Conservation (phyloP, 2,329 filamentous ascomycete species). For the Xylariaceae sp. region DNA sequence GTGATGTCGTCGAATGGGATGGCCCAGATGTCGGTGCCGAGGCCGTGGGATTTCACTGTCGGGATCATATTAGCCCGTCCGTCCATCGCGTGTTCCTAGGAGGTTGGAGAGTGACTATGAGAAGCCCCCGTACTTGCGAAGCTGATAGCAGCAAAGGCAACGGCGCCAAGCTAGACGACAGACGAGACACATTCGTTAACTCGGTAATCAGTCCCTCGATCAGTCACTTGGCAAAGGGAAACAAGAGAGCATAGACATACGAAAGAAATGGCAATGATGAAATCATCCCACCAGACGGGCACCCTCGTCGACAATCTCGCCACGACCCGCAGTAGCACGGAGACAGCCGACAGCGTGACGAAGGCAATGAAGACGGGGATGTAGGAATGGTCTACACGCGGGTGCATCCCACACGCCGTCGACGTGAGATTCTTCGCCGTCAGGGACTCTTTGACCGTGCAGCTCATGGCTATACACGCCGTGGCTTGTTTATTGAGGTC, state of each 20-base stretch:
- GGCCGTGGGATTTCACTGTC: slow-evolving; percentile 35
- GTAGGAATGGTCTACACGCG: slow-evolving; percentile 12
- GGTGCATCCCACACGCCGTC: background rate
- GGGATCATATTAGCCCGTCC: slow-evolving; percentile 3
- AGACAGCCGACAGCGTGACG: background rate
- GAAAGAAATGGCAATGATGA: background rate
- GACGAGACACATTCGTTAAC: background rate
- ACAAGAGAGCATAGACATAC: background rate
- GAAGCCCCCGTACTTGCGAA: background rate
- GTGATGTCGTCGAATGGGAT: slow-evolving; percentile 39
- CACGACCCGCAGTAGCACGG: background rate
- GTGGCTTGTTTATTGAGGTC: slow-evolving; percentile 22
- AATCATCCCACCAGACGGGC: slow-evolving; percentile 4
- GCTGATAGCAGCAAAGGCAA: background rate
- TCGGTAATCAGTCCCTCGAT: background rate
- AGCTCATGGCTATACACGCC: slow-evolving; percentile 23
- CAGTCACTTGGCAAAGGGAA: background rate
- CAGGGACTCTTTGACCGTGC: slow-evolving; percentile 26
- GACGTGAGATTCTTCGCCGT: slow-evolving; percentile 14
- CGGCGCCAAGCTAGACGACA: background rate
- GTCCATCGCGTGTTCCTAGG: background rate
- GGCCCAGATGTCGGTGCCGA: slow-evolving; percentile 42
- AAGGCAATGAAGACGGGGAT: background rate
- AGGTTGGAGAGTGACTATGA: background rate
- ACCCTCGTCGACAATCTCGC: background rate